These are phyloP conservation scores for Trametes maxima DNA, from an alignment of 768 basidiomycete species.

Conservation along the genomic window DNA sequence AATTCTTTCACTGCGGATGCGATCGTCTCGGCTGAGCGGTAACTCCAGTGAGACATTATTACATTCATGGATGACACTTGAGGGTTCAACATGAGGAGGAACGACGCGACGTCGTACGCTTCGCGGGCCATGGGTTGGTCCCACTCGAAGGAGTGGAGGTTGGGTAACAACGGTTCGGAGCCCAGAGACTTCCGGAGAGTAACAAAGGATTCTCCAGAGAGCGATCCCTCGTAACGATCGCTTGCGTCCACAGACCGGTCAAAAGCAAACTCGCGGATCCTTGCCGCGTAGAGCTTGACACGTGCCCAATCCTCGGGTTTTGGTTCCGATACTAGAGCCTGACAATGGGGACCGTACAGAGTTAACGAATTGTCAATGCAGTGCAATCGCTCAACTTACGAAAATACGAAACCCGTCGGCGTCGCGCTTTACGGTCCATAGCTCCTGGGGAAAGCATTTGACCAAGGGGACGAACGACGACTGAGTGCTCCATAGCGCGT, in stretches of 20 bases:
- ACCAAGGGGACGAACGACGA: conserved; percentile 6
- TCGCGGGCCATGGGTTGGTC: not conserved
- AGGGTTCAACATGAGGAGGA: conserved; percentile 13
- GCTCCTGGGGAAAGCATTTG: conserved; percentile 10
- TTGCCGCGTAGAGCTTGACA: conserved; percentile 12
- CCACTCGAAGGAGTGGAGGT: conserved; percentile 19
- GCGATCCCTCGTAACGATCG: not conserved
- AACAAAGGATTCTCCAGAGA: not conserved
- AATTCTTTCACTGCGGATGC: conserved; percentile 1
- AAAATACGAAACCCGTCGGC: not conserved
- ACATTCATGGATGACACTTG: conserved; percentile 9
- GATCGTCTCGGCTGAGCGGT: not conserved
- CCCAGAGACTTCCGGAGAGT: not conserved
- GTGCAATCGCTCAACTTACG: not conserved
- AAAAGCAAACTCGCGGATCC: not conserved
- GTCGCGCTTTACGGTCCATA: not conserved
- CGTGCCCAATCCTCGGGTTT: conserved; percentile 15
- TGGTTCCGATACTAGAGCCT: conserved; percentile 6
- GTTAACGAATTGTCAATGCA: not conserved
- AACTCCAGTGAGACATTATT: not conserved
- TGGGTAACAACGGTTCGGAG: conserved; percentile 8
- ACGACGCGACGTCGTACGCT: conserved; percentile 1
- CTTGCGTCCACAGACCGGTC: not conserved
- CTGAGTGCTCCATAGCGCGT: conserved; percentile 16
- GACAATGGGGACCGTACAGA: not conserved